Conservation (phyloP, 495 filamentous ascomycete species). For the Tetracladium setigerum region DNA sequence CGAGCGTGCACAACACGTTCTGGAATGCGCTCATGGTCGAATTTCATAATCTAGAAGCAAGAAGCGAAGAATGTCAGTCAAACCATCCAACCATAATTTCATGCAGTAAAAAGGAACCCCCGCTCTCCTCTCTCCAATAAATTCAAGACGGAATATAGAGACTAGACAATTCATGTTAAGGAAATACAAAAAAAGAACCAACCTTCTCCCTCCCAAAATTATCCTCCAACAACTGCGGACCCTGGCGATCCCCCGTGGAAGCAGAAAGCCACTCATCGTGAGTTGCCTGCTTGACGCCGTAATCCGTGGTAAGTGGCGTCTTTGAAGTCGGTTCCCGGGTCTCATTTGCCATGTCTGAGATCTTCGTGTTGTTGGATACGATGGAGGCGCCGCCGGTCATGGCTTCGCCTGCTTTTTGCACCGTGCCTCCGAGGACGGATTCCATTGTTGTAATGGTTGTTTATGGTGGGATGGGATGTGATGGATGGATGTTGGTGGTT, state of each 20-base stretch:
- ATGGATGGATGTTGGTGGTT: too few species aligned
- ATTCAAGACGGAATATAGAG: neutral
- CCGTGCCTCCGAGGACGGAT: slow-evolving; percentile 8
- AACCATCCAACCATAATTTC: too few species aligned
- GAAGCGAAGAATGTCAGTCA: too few species aligned
- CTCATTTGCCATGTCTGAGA: slow-evolving; percentile 24
- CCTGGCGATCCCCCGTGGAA: slow-evolving; percentile 48
- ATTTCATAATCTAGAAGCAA: slow-evolving; percentile 66
- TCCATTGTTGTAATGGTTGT: slow-evolving; percentile 2
- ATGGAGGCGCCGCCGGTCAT: slow-evolving; percentile 1
- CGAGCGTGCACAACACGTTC: slow-evolving; percentile 88
- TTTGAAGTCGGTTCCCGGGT: slow-evolving; percentile 10
- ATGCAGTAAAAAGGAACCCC: too few species aligned
- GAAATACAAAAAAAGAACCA: slow-evolving; percentile 2
- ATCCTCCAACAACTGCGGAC: slow-evolving; percentile 77
- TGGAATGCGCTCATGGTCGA: slow-evolving; percentile 84
- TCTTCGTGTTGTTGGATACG: slow-evolving; percentile 22
- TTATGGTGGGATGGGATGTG: too few species aligned
- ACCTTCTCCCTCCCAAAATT: slow-evolving; percentile 73
- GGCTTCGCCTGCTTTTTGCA: slow-evolving; percentile 9
- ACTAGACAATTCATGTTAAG: neutral
- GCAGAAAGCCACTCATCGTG: slow-evolving; percentile 76
- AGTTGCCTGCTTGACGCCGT: slow-evolving; percentile 65
- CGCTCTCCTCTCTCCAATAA: too few species aligned
- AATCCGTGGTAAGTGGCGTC: slow-evolving; percentile 60